Evolutionary conservation across 1,139 yeast species (phyloP).

Genomic region (Debaryomyces udenii): DNA sequence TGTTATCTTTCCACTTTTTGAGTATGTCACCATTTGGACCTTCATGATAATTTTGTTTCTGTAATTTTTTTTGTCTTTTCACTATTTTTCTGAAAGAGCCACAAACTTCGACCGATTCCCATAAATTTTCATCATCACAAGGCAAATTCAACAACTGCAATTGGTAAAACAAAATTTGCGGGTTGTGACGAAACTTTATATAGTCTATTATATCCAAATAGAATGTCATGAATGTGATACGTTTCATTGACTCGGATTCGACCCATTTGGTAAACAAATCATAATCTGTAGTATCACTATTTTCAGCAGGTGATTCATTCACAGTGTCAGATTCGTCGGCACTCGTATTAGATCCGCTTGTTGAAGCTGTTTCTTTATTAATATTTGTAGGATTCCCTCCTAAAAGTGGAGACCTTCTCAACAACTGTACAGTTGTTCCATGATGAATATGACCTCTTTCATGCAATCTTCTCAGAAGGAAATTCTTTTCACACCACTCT

Average conservation of each 20-base stretch:
- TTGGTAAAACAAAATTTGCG: slow-evolving; percentile 70
- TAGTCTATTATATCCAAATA: slow-evolving; percentile 79
- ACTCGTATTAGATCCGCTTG: slow-evolving; percentile 29
- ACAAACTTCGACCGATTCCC: slow-evolving; percentile 58
- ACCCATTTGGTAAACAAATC: slow-evolving; percentile 61
- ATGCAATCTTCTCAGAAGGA: slow-evolving; percentile 60
- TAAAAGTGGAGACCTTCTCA: slow-evolving; percentile 72
- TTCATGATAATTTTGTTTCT: slow-evolving; percentile 14
- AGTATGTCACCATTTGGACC: slow-evolving; percentile 1
- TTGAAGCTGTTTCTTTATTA: slow-evolving; percentile 20
- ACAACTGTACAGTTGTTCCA: slow-evolving; percentile 72
- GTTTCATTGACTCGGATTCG: slow-evolving; percentile 73
- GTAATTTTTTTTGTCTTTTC: slow-evolving; percentile 40
- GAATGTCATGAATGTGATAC: slow-evolving; percentile 80
- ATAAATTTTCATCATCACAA: slow-evolving; percentile 68
- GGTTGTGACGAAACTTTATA: slow-evolving; percentile 76
- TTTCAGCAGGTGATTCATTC: slow-evolving; percentile 24
- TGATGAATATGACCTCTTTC: slow-evolving; percentile 79
- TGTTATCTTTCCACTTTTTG: slow-evolving; percentile 5
- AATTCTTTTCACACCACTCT: slow-evolving; percentile 70
- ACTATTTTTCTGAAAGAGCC: slow-evolving; percentile 46
- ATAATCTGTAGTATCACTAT: slow-evolving; percentile 26
- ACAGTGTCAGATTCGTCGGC: slow-evolving; percentile 33
- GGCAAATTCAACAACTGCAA: slow-evolving; percentile 71
- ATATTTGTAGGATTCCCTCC: slow-evolving; percentile 61